Base-by-base conservation (phyloP, 2,329 filamentous ascomycete genomes). In the Xylariomycetidae sp. region DNA sequence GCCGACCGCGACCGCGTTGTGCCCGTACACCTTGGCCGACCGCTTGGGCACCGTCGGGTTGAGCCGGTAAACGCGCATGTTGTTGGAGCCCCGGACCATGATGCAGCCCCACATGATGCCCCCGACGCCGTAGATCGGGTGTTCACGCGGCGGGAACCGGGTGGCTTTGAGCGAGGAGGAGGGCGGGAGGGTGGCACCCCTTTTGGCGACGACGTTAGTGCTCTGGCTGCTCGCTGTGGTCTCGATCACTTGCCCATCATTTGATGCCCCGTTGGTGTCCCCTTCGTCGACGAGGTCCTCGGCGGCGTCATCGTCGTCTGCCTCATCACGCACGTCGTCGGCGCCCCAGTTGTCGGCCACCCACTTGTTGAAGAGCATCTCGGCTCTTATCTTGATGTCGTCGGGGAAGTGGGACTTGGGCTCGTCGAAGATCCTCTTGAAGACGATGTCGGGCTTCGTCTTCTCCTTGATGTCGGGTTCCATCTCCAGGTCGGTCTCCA, bases 101-200 rank as follows among this genome's bases (percentile, higher is more conserved):
- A 48, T 30, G 11, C 54, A 36, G 3, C 53, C 51, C 22, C 53
- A 30, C 48, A 54, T 49, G 8, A 56, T 51, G 1, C 53, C 51
- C 1, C 20, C 13, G 2, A 30, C 18, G 7, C 49, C 49, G 18
- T 42, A 54, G n/a, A 51, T 33, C 1, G 48, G 49, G 29, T 53
- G 41, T 8, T 45, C 36, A 3, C 19, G 19, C 2, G 44, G 8
- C 6, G 50, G 47, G 1, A 45, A 25, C 15, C 30, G 20, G 13
- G 39, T 31, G 1, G 33, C 22, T 13, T 30, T 26, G 13, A 39
- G 39, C 7, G 34, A 27, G n/a, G 16, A 12, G 18, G 31, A 12
- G 10, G 36, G n/a, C 8, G 23, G 16, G 6, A 31, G 22, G 5
- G 23, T 13, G n/a, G 23, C 15, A 13, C 10, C 12, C 15, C 30